Evolutionary conservation across 176 grass and related monocot genomes (phyloP).

Genomic region (Raddia distichophylla): DNA sequence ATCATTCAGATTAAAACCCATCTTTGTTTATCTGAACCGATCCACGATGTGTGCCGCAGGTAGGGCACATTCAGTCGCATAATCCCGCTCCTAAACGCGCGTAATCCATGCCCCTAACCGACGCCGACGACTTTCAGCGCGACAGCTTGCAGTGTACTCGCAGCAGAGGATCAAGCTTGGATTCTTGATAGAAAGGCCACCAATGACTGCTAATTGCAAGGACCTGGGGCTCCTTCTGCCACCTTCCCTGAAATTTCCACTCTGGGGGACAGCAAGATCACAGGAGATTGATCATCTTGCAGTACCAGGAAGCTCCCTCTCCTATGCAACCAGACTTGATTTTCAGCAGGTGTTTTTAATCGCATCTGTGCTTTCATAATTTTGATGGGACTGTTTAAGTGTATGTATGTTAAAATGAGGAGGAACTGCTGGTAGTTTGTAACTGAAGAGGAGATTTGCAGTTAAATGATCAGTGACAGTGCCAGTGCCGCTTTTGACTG

Average conservation of each 20-base stretch:
- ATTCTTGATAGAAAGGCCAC: not conserved
- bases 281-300: not conserved
- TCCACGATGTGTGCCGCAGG: slow-evolving; percentile 22
- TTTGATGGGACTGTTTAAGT: not conserved
- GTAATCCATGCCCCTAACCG: slow-evolving; percentile 26
- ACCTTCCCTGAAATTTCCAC: slow-evolving; percentile 42
- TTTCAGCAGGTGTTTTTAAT: not conserved
- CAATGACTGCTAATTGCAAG: not conserved
- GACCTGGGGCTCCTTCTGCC: not conserved
- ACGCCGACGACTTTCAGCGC: slow-evolving; percentile 24
- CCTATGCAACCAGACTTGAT: not conserved
- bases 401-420: not conserved
- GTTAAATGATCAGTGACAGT: not conserved
- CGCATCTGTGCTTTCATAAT: not conserved
- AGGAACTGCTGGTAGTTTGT: not conserved
- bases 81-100: not conserved
- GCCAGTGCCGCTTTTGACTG: too few relatives aligned
- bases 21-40: slow-evolving; percentile 17
- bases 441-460: slow-evolving; percentile 5
- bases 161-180: not conserved
- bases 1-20: not conserved
- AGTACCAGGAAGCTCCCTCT: not conserved
- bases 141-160: not conserved
- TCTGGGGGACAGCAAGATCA: not conserved
- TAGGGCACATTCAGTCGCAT: not conserved